Evolutionary conservation across 768 basidiomycete genomes (phyloP).

Genomic region (Pleurotus tuber-regium): DNA sequence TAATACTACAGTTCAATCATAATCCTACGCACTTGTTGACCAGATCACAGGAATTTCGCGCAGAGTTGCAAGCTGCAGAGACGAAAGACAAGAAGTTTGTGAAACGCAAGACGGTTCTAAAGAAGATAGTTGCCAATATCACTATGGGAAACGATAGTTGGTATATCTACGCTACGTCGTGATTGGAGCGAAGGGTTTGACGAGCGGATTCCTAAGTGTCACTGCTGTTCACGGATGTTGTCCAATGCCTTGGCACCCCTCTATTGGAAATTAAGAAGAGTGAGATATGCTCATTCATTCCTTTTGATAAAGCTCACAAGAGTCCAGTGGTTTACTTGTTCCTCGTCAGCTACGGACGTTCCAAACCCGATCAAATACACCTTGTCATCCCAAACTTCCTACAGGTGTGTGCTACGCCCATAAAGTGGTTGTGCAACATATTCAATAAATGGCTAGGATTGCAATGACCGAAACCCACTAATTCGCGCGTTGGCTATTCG

Average conservation of each 20-base stretch:
- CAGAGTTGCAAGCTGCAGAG: conserved; percentile 88
- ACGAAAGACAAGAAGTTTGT: conserved; percentile 95
- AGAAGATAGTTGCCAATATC: conserved; percentile 98
- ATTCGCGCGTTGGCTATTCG: conserved; percentile 96
- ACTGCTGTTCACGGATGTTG: conserved; percentile 90
- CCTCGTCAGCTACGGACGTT: conserved; percentile 93
- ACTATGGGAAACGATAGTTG: conserved; percentile 99
- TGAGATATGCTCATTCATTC: conserved; percentile 32
- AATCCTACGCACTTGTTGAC: conserved; percentile 2
- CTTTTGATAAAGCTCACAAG: not conserved
- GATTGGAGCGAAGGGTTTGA: conserved; percentile 19
- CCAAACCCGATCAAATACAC: conserved; percentile 91
- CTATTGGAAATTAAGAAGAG: conserved; percentile 99
- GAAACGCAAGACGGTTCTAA: conserved; percentile 91
- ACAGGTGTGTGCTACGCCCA: conserved; percentile 50
- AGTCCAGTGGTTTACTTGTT: conserved; percentile 92
- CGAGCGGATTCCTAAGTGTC: conserved; percentile 62
- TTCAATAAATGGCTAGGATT: conserved; percentile 59
- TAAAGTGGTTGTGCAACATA: conserved; percentile 15
- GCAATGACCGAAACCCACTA: conserved; percentile 92
- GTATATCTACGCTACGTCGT: conserved; percentile 35
- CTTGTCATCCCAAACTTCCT: conserved; percentile 89
- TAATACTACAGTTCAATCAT: conserved; percentile 11
- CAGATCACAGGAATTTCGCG: conserved; percentile 90
- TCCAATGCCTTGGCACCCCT: conserved; percentile 93